Conservation (phyloP, 2,329 filamentous ascomycete species). For the Xylaria sp. region DNA sequence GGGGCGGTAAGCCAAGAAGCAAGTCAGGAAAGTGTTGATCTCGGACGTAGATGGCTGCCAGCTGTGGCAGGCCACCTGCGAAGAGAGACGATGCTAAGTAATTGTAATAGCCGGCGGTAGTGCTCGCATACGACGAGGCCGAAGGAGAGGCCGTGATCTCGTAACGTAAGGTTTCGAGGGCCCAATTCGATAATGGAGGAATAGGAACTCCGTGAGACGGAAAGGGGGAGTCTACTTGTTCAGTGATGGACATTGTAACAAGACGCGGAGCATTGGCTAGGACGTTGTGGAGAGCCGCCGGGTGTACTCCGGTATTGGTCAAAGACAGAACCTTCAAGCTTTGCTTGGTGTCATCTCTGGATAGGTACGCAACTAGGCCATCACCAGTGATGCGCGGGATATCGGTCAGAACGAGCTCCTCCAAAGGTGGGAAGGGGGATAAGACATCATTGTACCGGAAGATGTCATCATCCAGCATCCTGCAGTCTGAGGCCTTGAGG, state of each 20-base stretch:
- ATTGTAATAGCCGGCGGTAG: constrained; percentile 76
- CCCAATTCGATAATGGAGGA: constrained; percentile 73
- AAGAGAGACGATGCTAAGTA: constrained; percentile 88
- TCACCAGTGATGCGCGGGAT: constrained; percentile 75
- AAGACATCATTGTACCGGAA: constrained; percentile 73
- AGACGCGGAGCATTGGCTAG: constrained; percentile 67
- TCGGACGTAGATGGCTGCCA: constrained; percentile 84
- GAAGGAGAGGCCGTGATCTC: constrained; percentile 75
- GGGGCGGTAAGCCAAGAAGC: constrained; percentile 75
- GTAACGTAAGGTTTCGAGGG: constrained; percentile 79
- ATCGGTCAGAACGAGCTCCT: constrained; percentile 77
- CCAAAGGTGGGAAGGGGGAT: constrained; percentile 78
- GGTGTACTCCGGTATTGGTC: constrained; percentile 75
- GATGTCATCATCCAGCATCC: constrained; percentile 79
- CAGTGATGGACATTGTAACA: constrained; percentile 65
- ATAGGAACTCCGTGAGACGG: constrained; percentile 60
- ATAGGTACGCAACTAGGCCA: constrained; percentile 76
- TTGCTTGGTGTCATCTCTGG: constrained; percentile 66
- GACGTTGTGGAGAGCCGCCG: constrained; percentile 69
- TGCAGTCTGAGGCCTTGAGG: constrained; percentile 76
- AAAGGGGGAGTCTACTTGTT: constrained; percentile 62
- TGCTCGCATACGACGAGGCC: constrained; percentile 66
- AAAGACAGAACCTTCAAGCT: constrained; percentile 75
- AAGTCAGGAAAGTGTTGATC: constrained; percentile 85
- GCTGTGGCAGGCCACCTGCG: constrained; percentile 75